phyloP scores from a whole-genome alignment of 2,329 filamentous ascomycete species.

The Fusarium denticulatum region DNA sequence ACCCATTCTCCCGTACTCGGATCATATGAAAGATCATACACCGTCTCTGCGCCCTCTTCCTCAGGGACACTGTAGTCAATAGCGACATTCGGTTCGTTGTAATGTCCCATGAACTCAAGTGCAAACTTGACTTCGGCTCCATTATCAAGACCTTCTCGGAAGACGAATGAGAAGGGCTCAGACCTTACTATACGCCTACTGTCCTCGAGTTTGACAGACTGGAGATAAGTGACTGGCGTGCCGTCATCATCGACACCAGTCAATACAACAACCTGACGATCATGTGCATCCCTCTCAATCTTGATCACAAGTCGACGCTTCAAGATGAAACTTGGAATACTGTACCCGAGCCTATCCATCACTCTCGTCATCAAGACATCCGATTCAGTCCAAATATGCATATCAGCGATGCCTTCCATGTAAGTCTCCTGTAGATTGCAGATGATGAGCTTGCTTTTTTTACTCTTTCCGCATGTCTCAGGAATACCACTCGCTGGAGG shows the following conservation, averaged over 20 bases:
- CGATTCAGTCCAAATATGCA: conserved; percentile 50
- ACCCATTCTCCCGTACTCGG: conserved; percentile 22
- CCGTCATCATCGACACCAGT: conserved; percentile 53
- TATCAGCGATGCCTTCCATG: conserved; percentile 47
- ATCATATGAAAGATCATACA: conserved; percentile 27
- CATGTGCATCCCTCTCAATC: conserved; percentile 32
- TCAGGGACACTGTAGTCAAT: neutral
- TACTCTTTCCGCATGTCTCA: conserved; percentile 45
- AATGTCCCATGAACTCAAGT: conserved; percentile 60
- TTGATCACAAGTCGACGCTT: conserved; percentile 47
- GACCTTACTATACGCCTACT: conserved; percentile 48
- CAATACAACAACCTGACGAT: conserved; percentile 43
- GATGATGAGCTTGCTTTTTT: conserved; percentile 50
- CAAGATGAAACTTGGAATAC: conserved; percentile 52
- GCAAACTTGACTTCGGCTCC: conserved; percentile 49
- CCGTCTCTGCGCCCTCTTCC: fast-evolving
- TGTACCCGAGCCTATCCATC: conserved; percentile 51
- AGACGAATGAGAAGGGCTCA: conserved; percentile 52
- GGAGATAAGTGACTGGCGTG: conserved; percentile 53
- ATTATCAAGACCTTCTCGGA: conserved; percentile 43
- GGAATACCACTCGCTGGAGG: conserved; percentile 55
- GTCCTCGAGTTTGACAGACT: conserved; percentile 51
- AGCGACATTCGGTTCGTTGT: conserved; percentile 53
- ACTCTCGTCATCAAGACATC: conserved; percentile 54
- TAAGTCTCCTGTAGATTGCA: conserved; percentile 59